Base-by-base conservation (phyloP, 257 asterid species). In the Echium plantagineum region DNA sequence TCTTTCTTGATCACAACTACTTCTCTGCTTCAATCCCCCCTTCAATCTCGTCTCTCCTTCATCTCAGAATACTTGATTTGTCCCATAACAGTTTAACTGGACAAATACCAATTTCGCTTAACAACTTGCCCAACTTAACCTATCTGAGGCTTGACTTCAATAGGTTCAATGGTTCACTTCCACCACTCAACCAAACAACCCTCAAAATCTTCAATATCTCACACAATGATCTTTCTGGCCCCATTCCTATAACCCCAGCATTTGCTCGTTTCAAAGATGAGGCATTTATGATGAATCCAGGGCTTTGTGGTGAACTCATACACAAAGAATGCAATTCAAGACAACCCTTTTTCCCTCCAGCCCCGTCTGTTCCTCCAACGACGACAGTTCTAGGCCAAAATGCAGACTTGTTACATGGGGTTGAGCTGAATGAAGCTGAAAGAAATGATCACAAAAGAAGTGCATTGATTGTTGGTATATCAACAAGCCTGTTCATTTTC, bases 121-220 rank as follows among this genome's bases (percentile, higher is more conserved):
- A 69, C 66, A 60, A 54, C 1, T 62, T 90, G 26, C 85, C 78
- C 71, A 75, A 89, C 59, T 52, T 90, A 71, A 77, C 67, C 76
- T 80, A 62, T 51, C 95, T 90, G 69, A 83, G 94, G 10, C 81
- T 90, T 42, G 95, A 90, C 20, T 85, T 79, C 65, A 90, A 90
- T 86, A 75, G 91, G 68, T 70, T 90, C 65, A 85, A 74, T 64
- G 95, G 96, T n/a, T 80, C 97, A 13, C 59, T 90, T 22, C 97
- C 97, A 47, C 79, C 89, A 9, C 52, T 90, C 0, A 90, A 90
- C 74, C 89, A 71, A 57, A 68, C 95, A 55, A 57, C 83, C 2
- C 78, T 87, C 42, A 78, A 71, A 28, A 20, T 72, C 67, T 83
- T 87, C 77, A 81, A 87, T 66, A 80, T 87, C 52, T 90, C 97